Conservation (phyloP, 2,329 filamentous ascomycete genomes). For the Penicillium frequentans region DNA sequence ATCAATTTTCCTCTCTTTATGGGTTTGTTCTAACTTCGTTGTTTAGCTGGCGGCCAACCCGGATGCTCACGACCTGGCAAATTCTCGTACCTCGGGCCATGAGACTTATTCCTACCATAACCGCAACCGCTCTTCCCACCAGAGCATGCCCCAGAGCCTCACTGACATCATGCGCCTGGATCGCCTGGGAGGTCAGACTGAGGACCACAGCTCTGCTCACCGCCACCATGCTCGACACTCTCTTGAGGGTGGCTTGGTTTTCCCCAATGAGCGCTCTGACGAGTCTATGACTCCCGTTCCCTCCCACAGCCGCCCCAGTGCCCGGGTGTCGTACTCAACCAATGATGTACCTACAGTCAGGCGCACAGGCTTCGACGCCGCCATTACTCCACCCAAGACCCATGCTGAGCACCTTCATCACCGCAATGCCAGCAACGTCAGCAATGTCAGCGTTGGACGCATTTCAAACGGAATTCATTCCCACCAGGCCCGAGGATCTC, state of each 20-base stretch:
- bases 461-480: constrained; percentile 69
- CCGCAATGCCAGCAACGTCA: constrained; percentile 68
- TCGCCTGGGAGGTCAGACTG: constrained; percentile 33
- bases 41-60: constrained; percentile 76
- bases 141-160: constrained; percentile 59
- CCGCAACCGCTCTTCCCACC: constrained; percentile 66
- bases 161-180: constrained; percentile 44
- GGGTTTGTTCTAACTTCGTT: constrained; percentile 39
- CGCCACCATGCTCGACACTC: constrained; percentile 47
- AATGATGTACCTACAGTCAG: constrained; percentile 87
- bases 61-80: constrained; percentile 76
- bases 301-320: constrained; percentile 41
- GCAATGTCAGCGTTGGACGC: constrained; percentile 66
- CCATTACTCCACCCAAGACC: constrained; percentile 54
- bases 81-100: constrained; percentile 65
- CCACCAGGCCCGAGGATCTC: constrained; percentile 54
- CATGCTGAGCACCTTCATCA: constrained; percentile 63
- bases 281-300: constrained; percentile 25
- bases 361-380: constrained; percentile 55
- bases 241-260: constrained; percentile 43
- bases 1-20: neutral
- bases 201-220: constrained; percentile 27
- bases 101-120: constrained; percentile 66
- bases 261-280: constrained; percentile 29
- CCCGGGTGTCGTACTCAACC: constrained; percentile 79